These are phyloP conservation scores for Acorus calamus DNA, from an alignment of 106 monocot species.

Conservation along the genomic window DNA sequence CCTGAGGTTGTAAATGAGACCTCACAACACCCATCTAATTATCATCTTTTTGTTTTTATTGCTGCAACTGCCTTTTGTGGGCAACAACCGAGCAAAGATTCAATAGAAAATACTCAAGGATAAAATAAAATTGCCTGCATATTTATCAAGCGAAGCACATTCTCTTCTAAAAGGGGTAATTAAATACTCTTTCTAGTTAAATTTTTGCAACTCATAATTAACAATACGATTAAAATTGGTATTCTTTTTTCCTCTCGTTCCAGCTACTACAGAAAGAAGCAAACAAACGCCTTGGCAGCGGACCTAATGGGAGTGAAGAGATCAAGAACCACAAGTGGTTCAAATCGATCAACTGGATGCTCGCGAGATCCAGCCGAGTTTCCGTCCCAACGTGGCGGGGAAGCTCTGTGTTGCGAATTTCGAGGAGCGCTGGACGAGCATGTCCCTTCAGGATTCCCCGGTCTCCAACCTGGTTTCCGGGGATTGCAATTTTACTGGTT, in stretches of 20 bases:
- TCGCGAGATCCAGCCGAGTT: constrained; percentile 19
- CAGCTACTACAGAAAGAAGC: constrained; percentile 27
- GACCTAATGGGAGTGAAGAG: constrained; percentile 9
- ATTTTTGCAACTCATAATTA: no score
- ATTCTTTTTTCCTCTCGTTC: neutral
- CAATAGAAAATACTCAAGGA: constrained; percentile 23
- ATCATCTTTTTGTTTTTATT: constrained; percentile 2
- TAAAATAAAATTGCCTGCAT: constrained; percentile 18
- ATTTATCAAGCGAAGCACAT: constrained; percentile 24
- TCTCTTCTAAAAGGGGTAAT: constrained; percentile 23
- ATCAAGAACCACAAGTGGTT: constrained; percentile 29
- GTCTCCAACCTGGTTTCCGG: constrained; percentile 13
- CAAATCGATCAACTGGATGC: constrained; percentile 15
- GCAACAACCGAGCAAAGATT: constrained; percentile 19
- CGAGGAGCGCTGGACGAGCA: constrained; percentile 23
- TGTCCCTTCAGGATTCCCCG: constrained; percentile 17
- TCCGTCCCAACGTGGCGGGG: constrained; percentile 21
- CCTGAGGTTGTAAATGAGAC: neutral
- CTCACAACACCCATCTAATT: no score
- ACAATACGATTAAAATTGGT: no score
- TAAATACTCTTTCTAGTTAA: neutral
- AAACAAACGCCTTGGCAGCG: constrained; percentile 18
- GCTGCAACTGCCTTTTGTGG: constrained; percentile 20
- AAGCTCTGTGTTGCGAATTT: constrained; percentile 22
- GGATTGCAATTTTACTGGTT: constrained; percentile 18